Evolutionary conservation across 2,329 filamentous ascomycete species (phyloP).

Genomic region (Teratosphaeriaceae sp.): DNA sequence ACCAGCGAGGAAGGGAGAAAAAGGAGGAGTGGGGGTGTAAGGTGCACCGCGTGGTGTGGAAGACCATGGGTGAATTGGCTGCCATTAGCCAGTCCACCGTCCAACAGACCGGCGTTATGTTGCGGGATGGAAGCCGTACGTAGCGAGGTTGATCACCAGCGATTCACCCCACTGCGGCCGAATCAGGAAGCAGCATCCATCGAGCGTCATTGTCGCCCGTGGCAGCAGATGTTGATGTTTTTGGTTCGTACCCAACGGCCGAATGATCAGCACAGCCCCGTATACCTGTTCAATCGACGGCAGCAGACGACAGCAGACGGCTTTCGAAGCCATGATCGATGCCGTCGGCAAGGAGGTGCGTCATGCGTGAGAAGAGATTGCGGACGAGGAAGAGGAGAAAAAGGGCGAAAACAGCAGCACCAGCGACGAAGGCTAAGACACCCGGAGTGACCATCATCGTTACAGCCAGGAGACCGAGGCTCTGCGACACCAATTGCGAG

Average conservation of each 20-base stretch:
- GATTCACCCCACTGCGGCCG: not conserved
- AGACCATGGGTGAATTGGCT: slow-evolving; percentile 1
- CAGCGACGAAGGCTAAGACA: no score
- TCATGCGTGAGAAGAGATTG: no score
- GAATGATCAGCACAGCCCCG: not conserved
- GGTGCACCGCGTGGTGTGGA: not conserved
- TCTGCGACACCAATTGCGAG: no score
- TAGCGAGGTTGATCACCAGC: not conserved
- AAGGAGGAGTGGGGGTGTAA: not conserved
- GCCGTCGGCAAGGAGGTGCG: no score
- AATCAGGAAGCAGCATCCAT: slow-evolving; percentile 2
- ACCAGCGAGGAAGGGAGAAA: not conserved
- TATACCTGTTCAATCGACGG: slow-evolving; percentile 2
- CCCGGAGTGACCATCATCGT: no score
- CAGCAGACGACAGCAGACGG: no score
- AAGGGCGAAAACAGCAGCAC: no score
- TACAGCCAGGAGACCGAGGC: no score
- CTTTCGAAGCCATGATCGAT: no score
- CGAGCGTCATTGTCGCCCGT: not conserved
- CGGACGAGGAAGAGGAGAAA: no score
- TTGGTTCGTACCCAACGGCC: slow-evolving; percentile 3
- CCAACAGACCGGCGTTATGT: slow-evolving; percentile 1
- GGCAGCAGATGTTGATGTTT: slow-evolving; percentile 7
- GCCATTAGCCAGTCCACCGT: slow-evolving; percentile 1
- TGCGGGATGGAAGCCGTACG: slow-evolving; percentile 1